Evolutionary conservation across 2,329 filamentous ascomycete species (phyloP), one percentile per base, ranked within the genome.

Genomic region (Pleoardoris graminearum): DNA sequence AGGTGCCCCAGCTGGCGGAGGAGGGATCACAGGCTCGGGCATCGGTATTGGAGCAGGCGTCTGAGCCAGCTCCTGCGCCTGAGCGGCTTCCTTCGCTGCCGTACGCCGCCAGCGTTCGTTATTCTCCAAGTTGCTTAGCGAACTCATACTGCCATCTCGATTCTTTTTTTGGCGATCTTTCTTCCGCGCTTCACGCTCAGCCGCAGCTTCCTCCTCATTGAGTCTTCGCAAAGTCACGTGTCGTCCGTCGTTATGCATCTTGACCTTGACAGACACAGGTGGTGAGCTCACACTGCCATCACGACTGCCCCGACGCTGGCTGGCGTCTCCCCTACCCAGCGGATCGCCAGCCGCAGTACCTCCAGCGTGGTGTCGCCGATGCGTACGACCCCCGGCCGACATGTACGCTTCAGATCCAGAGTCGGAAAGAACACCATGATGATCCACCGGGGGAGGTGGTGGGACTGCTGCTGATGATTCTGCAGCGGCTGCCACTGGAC

Each of bases 211-310:
- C 70, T 85, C 80, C 61, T 85, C 82, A 10, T 82, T 84, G 22
- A 87, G 72, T 11, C 83, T 76, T 23, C 84, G 77, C 7, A 87
- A 75, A 2, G 85, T 87, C 30, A 87, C 83, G 61, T 85, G 82
- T 7, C 83, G 78, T 21, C 83, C 83, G 57, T 86, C 83, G 52
- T 82, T 80, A 68, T 86, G 83, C 79, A 86, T 84, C 64, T 85
- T 85, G 36, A 87, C 79, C 67, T 86, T 85, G 50, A 87, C 79
- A 25, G 81, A 84, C 41, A 86, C 82, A 2, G 83, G 82, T n/a
- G 82, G 83, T 0, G 82, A 83, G 21, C 76, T 76, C 25, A 79
- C 71, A 54, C 77, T 76, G 39, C 76, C 76, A 38, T 78, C 75
- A 48, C 57, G 59, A 48, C 69, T 70, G 53, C 62, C 64, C 47